Percentiles rank a stretch among this genome's conserved stretches.
Conservation (phyloP, 1,139 yeast species). For the Wickerhamiella pararugosa region DNA sequence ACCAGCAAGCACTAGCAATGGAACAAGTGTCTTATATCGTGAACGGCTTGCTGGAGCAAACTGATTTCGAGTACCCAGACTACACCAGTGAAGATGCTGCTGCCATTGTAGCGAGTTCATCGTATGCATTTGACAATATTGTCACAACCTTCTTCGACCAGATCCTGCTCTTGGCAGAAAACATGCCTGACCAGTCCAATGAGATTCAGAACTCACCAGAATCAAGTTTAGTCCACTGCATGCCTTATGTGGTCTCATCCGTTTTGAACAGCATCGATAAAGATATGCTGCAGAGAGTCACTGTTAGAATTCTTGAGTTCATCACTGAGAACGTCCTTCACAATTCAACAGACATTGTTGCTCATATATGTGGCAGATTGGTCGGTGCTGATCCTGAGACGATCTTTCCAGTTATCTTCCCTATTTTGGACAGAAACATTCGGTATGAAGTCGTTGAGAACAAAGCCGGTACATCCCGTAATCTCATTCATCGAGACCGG, state of each 20-base stretch:
- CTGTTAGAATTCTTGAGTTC: constrained; percentile 41
- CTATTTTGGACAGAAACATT: constrained; percentile 37
- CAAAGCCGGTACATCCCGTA: constrained; percentile 66
- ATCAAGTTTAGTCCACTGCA: constrained; percentile 34
- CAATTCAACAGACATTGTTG: constrained; percentile 52
- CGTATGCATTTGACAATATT: constrained; percentile 54
- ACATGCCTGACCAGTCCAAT: constrained; percentile 37
- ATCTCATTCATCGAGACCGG: constrained; percentile 62
- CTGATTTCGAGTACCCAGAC: constrained; percentile 7
- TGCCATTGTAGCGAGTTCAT: constrained; percentile 42
- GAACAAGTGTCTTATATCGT: constrained; percentile 47
- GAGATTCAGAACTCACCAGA: constrained; percentile 22
- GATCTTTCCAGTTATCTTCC: constrained; percentile 34
- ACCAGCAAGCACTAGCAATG: constrained; percentile 46
- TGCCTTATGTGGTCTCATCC: constrained; percentile 54
- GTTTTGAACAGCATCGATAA: constrained; percentile 59
- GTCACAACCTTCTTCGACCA: constrained; percentile 43
- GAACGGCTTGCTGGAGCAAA: constrained; percentile 20
- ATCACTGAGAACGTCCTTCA: constrained; percentile 46
- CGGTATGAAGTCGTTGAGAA: constrained; percentile 62
- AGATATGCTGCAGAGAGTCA: constrained; percentile 38
- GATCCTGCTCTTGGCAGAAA: constrained; percentile 53
- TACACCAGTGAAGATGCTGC: background rate
- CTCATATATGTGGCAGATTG: constrained; percentile 54
- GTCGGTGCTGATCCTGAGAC: constrained; percentile 44